Percentiles rank a stretch among this genome's conserved stretches.
These are phyloP conservation scores for Fomitiporia mediterranea DNA, from an alignment of 1,284 basidiomycete species.

Conservation along the genomic window DNA sequence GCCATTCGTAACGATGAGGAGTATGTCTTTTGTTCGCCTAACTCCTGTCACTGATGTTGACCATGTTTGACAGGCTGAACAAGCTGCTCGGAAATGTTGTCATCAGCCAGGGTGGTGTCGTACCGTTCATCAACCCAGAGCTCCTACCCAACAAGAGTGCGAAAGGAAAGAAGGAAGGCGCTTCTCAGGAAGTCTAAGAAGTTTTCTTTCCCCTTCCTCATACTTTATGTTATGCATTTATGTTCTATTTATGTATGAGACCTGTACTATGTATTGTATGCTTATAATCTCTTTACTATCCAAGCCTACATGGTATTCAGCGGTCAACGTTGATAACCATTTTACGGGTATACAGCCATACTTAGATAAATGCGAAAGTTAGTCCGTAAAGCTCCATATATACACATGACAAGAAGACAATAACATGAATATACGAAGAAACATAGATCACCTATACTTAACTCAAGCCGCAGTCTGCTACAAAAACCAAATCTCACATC, in stretches of 20 bases:
- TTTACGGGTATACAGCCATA: neutral
- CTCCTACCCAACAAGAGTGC: slow-evolving; percentile 64
- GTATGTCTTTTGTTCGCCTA: slow-evolving; percentile 34
- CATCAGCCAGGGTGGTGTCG: slow-evolving; percentile 82
- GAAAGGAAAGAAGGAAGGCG: slow-evolving; percentile 48
- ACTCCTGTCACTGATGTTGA: slow-evolving; percentile 8
- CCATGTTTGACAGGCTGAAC: slow-evolving; percentile 43
- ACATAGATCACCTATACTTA: too few species aligned
- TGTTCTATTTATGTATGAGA: slow-evolving; percentile 9
- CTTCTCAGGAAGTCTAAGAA: slow-evolving; percentile 37
- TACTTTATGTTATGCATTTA: slow-evolving; percentile 5
- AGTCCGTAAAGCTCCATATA: neutral
- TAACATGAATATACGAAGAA: neutral
- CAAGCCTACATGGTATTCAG: neutral
- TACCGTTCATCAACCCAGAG: slow-evolving; percentile 63
- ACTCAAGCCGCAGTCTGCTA: too few species aligned
- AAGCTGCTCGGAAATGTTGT: slow-evolving; percentile 73
- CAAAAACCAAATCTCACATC: too few species aligned
- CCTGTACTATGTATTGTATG: slow-evolving; percentile 24
- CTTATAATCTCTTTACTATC: slow-evolving; percentile 17
- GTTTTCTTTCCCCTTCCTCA: neutral
- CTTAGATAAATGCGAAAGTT: neutral
- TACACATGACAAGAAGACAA: neutral
- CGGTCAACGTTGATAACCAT: neutral
- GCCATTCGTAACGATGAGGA: slow-evolving; percentile 84